Base-by-base conservation (phyloP, 176 grass and related monocot species). In the Melocanna baccifera region DNA sequence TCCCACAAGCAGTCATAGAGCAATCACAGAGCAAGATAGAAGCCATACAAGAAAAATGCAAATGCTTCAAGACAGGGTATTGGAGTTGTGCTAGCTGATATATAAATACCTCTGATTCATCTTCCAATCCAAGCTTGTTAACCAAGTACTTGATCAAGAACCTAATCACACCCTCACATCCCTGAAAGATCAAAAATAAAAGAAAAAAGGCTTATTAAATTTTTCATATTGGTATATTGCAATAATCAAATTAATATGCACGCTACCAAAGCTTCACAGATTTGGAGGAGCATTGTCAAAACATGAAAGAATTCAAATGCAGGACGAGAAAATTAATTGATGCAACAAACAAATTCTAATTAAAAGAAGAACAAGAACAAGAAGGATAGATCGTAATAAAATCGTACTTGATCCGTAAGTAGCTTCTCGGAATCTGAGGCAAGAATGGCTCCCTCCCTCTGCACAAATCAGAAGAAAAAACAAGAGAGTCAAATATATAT, bases 361-460 rank as follows among this genome's bases (percentile, higher is more conserved):
- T 18, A 58, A 76, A 23, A 45, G 78, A 2, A 15, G 22, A 40
- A n/a, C n/a, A n/a, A n/a, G n/a, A n/a, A n/a, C n/a, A n/a, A 55
- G 45, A 5, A 76, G 8, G 12, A n/a, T 41, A 47, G 56, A 19
- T 59, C 9, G 46, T 20, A 52, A 41, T 59, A 48, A 46, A 78
- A 25, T 51, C 65, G 45, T 98, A 98, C 96, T 89, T 98, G 70
- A 98, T 93, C 81, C 96, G 88, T 61, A 98, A 78, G 93, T 92
- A 98, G 89, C 86, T 93, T 84, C 77, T 93, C 45, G 87, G 91
- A 93, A 98, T 94, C 89, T 98, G 96, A 83, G 96, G 93, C 96
- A 95, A 89, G 89, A 93, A 92, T 43, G 96, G 89, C 74, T 94
- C 96, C 76, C 69, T 95, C 71, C 83, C 89, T 83, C 96, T 98